Base-by-base conservation (phyloP, 2,329 filamentous ascomycete species). In the Curvularia verruculosa region DNA sequence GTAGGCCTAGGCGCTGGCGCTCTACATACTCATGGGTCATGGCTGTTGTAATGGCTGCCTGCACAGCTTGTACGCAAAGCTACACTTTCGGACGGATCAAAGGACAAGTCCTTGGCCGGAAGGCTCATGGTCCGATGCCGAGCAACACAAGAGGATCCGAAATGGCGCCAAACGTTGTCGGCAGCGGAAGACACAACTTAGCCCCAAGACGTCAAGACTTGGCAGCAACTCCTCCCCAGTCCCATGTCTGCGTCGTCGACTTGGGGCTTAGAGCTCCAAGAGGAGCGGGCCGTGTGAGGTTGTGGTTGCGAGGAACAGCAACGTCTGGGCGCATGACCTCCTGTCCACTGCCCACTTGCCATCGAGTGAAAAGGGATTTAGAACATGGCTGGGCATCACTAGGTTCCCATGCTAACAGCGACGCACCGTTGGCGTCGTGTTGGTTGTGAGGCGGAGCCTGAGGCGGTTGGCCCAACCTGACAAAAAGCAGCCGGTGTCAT, bases 121-220 rank as follows among this genome's bases (percentile, higher is more conserved):
- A 54, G 41, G 47, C 59, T 60, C 56, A 62, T 52, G 52, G 58
- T 56, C 60, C 58, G 63, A 44, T 59, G 49, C 67, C 65, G 68
- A 69, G 55, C 49, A 34, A 49, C 52, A 54, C 56, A 28, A 43
- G 6, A 40, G 18, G 24, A 41, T 13, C 18, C 13, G 13, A 50
- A 43, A 52, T 36, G 36, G 19, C 40, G 37, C 24, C 44, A 50
- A 52, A 59, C 24, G 41, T 18, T 44, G 41, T 26, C 41, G 15
- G 41, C 41, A 26, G 40, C 23, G 24, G 10, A 39, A 18, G 39
- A 41, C 10, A 15, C 10, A 44, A 41, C 45, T 48, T 47, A 21
- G 19, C 34, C 37, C n/a, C 39, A 46, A 51, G 54, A 23, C 37
- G 53, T 59, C 45, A 52, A 58, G 28, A 28, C 53, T 61, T 49